Percentiles rank a stretch among this genome's conserved stretches.
These are phyloP conservation scores for Nothophytophthora sp. DNA, from an alignment of 352 stramenopile genomes.

Conservation along the genomic window DNA sequence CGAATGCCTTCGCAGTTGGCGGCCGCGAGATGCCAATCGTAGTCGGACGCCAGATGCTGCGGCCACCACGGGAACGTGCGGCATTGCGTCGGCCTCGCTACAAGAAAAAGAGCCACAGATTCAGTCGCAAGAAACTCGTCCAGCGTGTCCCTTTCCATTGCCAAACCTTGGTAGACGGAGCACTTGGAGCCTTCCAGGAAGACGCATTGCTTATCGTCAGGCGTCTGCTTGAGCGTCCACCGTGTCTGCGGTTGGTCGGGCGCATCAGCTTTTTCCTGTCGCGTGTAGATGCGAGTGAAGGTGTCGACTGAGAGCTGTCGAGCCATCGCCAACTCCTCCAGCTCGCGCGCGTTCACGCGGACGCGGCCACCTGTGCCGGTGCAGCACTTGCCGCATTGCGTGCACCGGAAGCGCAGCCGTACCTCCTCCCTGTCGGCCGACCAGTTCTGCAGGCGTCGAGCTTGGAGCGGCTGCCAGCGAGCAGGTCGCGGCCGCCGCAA, in stretches of 20 bases:
- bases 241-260: constrained; percentile 19
- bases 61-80: constrained; percentile 85
- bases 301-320: constrained; percentile 30
- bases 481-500: no score
- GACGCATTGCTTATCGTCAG: constrained; percentile 59
- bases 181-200: constrained; percentile 72
- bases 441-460: constrained; percentile 41
- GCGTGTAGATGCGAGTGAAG: constrained; percentile 43
- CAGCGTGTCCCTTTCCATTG: not conserved
- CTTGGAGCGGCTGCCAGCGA: no score
- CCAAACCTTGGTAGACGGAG: constrained; percentile 59
- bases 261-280: constrained; percentile 12
- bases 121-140: not conserved
- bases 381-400: constrained; percentile 78
- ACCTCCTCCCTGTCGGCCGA: constrained; percentile 29
- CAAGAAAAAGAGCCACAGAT: not conserved
- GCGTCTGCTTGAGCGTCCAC: constrained; percentile 48
- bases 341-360: constrained; percentile 64
- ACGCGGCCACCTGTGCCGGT: constrained; percentile 67
- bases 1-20: constrained; percentile 68
- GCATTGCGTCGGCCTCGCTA: constrained; percentile 75
- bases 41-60: constrained; percentile 73
- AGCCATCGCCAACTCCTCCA: constrained; percentile 40
- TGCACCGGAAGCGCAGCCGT: constrained; percentile 67
- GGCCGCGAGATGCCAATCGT: constrained; percentile 74